A percentile compares a stretch with the other conserved stretches of the same genome.
phyloP scores from a whole-genome alignment of 495 filamentous ascomycete species.

The Tetracladium setigerum region DNA sequence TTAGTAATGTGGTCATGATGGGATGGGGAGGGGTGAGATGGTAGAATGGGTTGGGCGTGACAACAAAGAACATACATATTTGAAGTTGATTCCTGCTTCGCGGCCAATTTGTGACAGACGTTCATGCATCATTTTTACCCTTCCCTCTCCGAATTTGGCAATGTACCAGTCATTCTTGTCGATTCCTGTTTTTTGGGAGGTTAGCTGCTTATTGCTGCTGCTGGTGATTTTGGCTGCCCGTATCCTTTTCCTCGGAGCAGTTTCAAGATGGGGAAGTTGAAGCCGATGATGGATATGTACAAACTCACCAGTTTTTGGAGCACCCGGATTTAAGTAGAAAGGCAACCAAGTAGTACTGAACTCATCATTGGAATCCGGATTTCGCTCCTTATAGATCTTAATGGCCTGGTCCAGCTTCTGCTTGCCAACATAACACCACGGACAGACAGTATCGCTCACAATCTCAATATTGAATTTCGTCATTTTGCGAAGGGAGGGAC shows the following conservation, averaged over 20 bases:
- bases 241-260: too few species aligned
- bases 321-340: constrained; percentile 70
- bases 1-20: too few species aligned
- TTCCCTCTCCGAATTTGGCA: constrained; percentile 51
- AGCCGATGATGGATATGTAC: too few species aligned
- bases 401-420: constrained; percentile 67
- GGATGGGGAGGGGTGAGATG: not conserved
- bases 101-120: constrained; percentile 52
- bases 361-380: constrained; percentile 53
- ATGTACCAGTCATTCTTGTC: constrained; percentile 50
- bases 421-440: constrained; percentile 84
- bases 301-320: constrained; percentile 32
- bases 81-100: constrained; percentile 63
- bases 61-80: constrained; percentile 27
- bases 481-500: constrained; percentile 48
- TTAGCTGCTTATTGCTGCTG: not conserved
- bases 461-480: constrained; percentile 71
- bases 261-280: too few species aligned
- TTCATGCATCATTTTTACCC: constrained; percentile 44
- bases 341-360: constrained; percentile 68
- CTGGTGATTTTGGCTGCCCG: too few species aligned
- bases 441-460: constrained; percentile 72
- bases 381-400: constrained; percentile 45
- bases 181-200: constrained; percentile 31
- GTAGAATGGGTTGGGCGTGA: too few species aligned